phyloP scores from a whole-genome alignment of 306 rosid species.

The Acacia melanoxylon region DNA sequence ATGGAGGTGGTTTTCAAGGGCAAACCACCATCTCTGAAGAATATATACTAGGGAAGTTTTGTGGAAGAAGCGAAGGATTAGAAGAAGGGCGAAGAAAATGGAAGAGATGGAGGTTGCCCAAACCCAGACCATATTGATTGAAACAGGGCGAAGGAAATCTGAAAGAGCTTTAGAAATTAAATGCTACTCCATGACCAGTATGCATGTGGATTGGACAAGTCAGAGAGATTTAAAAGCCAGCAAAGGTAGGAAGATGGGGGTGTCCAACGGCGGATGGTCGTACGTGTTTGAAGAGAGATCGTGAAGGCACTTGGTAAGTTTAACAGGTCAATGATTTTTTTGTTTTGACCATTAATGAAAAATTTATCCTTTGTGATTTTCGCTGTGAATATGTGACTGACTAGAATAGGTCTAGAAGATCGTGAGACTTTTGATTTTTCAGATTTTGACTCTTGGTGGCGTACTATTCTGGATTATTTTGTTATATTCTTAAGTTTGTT shows the following conservation, averaged over 20 bases:
- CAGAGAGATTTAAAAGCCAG: neutral
- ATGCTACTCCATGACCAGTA: neutral
- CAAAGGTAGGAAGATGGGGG: neutral
- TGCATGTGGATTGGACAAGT: neutral
- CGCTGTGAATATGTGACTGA: conserved; percentile 1
- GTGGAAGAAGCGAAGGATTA: conserved; percentile 47
- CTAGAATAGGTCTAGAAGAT: neutral
- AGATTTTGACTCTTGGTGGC: neutral
- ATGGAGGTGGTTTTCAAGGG: conserved; percentile 55
- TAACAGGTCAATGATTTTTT: neutral
- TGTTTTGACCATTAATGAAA: too few relatives aligned
- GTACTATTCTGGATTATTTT: neutral
- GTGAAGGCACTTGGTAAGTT: neutral
- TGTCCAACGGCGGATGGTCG: neutral
- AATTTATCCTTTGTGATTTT: neutral
- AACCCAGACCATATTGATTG: conserved; percentile 26
- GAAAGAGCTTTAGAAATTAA: neutral
- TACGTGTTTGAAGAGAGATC: neutral
- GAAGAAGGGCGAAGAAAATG: conserved; percentile 33
- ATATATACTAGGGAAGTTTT: conserved; percentile 64
- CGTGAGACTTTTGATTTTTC: neutral
- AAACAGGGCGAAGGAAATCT: neutral
- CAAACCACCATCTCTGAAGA: conserved; percentile 52
- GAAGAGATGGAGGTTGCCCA: conserved; percentile 31
- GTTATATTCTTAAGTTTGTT: neutral